Percentiles rank a stretch among this genome's conserved stretches.
Conservation (phyloP, 148 eudicot genomes). For the Pouteria glomerata region DNA sequence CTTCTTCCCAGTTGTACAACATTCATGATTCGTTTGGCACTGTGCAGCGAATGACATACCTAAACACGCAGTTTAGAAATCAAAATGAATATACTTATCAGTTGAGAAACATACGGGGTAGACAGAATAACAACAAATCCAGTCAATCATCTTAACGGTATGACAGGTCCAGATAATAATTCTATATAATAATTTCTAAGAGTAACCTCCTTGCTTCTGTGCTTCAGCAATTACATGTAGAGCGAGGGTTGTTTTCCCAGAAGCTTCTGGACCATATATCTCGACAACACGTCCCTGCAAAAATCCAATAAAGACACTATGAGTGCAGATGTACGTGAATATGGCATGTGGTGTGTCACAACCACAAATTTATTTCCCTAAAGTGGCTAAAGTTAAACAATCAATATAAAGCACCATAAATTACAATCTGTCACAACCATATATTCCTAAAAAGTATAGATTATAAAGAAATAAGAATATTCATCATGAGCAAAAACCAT, state of each 20-base stretch:
- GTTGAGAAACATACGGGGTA: background rate
- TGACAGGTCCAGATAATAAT: background rate
- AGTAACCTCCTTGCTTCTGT: slow-evolving; percentile 83
- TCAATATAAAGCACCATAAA: background rate
- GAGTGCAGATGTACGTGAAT: background rate
- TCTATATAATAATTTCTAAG: background rate
- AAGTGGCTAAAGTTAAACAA: background rate
- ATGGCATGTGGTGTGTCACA: background rate
- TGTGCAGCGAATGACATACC: background rate
- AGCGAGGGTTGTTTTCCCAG: slow-evolving; percentile 96
- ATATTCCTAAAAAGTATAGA: background rate
- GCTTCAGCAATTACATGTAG: slow-evolving; percentile 94
- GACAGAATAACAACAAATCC: background rate
- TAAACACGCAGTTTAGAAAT: background rate
- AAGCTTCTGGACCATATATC: slow-evolving; percentile 97
- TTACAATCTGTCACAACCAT: background rate
- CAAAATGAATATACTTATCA: background rate
- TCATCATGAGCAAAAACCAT: background rate
- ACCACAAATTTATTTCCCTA: too few relatives aligned
- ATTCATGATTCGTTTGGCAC: background rate
- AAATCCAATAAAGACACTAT: slow-evolving; percentile 4
- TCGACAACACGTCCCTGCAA: slow-evolving; percentile 92
- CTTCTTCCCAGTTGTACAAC: background rate
- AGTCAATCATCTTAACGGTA: background rate
- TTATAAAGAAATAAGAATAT: background rate